phyloP scores from a whole-genome alignment of 2,329 filamentous ascomycete genomes.

The Monilinia laxa region DNA sequence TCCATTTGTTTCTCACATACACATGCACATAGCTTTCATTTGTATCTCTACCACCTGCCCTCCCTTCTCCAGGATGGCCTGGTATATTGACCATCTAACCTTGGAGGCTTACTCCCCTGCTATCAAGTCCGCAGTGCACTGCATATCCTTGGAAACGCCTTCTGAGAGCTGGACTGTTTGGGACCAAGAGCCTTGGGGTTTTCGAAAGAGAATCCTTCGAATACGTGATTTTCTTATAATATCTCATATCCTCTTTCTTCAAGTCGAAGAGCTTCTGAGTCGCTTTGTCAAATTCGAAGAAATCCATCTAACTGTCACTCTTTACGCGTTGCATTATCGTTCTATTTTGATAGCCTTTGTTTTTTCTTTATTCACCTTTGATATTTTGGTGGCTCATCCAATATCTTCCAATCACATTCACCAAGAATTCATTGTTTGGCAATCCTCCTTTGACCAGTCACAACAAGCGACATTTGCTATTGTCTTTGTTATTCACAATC shows the following conservation, averaged over 20 bases:
- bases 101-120: constrained; percentile 9
- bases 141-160: constrained; percentile 1
- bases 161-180: constrained; percentile 7
- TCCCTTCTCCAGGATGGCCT: background rate
- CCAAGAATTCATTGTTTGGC: background rate
- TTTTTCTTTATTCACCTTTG: background rate
- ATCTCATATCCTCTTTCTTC: constrained; percentile 15
- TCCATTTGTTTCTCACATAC: background rate
- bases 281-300: constrained; percentile 7
- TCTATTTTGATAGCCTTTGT: constrained; percentile 19
- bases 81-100: background rate
- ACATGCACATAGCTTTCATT: background rate
- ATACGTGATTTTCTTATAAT: constrained; percentile 12
- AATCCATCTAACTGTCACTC: constrained; percentile 36
- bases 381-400: background rate
- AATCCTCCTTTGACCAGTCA: background rate
- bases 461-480: background rate
- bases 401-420: background rate
- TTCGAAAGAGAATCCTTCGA: background rate
- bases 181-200: constrained; percentile 2
- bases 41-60: background rate
- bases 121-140: constrained; percentile 14
- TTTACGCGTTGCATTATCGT: constrained; percentile 36
- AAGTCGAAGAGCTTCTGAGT: constrained; percentile 12
- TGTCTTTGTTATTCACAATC: constrained; percentile 10